Percentiles rank a stretch among this genome's conserved stretches.
Evolutionary conservation across 495 filamentous ascomycete species (phyloP).

Genomic region (Sordaria brevicollis): DNA sequence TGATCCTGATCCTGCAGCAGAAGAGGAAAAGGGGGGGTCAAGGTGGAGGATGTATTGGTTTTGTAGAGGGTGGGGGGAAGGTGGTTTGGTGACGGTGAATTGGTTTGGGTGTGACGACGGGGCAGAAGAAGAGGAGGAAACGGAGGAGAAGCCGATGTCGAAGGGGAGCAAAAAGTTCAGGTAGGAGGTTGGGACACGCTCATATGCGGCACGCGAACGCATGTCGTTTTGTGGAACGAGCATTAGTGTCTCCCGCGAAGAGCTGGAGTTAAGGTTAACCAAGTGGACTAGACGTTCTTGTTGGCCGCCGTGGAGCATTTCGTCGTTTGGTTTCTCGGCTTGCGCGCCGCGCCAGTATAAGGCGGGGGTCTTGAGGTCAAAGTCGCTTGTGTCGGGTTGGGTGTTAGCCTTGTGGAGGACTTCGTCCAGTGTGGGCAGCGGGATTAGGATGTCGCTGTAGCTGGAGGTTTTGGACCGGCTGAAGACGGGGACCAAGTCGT

Average conservation of each 20-base stretch:
- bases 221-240: constrained; percentile 20
- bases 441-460: constrained; percentile 67
- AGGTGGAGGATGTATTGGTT: constrained; percentile 51
- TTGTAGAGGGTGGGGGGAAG: background rate
- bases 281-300: constrained; percentile 53
- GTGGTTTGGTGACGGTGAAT: background rate
- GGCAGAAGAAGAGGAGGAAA: background rate
- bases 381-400: constrained; percentile 23
- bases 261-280: constrained; percentile 37
- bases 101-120: too few relatives aligned
- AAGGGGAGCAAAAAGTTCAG: constrained; percentile 29
- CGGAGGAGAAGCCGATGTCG: constrained; percentile 27
- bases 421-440: constrained; percentile 63
- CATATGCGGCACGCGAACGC: constrained; percentile 23
- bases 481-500: constrained; percentile 62
- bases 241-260: constrained; percentile 24
- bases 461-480: constrained; percentile 58
- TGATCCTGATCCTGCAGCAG: background rate
- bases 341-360: constrained; percentile 54
- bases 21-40: constrained; percentile 28
- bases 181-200: constrained; percentile 17
- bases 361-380: constrained; percentile 41
- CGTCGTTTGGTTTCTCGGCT: constrained; percentile 18
- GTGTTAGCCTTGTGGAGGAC: background rate
- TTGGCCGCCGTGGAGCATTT: constrained; percentile 30